These are phyloP conservation scores for Salvia hispanica DNA, from an alignment of 257 asterid species.

Conservation along the genomic window DNA sequence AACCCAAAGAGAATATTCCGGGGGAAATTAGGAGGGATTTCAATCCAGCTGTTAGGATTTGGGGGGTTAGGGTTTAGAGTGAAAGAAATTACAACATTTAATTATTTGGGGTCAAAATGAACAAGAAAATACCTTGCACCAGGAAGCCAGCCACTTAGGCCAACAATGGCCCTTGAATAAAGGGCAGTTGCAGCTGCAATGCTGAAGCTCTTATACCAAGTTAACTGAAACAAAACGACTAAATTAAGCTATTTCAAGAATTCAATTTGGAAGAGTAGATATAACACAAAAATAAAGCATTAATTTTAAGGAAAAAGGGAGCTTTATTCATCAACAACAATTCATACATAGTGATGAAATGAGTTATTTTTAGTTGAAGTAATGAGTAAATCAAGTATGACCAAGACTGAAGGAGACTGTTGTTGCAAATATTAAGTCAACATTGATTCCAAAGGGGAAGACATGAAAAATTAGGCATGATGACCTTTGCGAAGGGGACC, in stretches of 20 bases:
- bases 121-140: slow-evolving; percentile 64
- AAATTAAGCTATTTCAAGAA: slow-evolving; percentile 2
- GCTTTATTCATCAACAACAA: slow-evolving; percentile 18
- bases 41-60: background rate
- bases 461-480: too few species aligned
- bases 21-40: too few species aligned
- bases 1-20: too few species aligned
- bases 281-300: slow-evolving; percentile 17
- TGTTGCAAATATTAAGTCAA: too few species aligned
- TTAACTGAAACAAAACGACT: slow-evolving; percentile 53
- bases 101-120: background rate
- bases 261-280: background rate
- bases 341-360: slow-evolving; percentile 18
- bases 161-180: slow-evolving; percentile 78
- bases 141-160: slow-evolving; percentile 99
- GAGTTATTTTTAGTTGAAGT: background rate
- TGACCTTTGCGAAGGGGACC: too few species aligned
- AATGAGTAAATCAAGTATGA: background rate
- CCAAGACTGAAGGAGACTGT: background rate
- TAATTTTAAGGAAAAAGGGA: slow-evolving; percentile 34
- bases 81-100: too few species aligned
- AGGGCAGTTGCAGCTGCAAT: slow-evolving; percentile 95
- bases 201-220: slow-evolving; percentile 95
- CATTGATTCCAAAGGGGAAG: too few species aligned
- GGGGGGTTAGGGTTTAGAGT: background rate